These are phyloP conservation scores for Komagataella pastoris DNA, from an alignment of 805 yeast genomes.

Conservation along the genomic window DNA sequence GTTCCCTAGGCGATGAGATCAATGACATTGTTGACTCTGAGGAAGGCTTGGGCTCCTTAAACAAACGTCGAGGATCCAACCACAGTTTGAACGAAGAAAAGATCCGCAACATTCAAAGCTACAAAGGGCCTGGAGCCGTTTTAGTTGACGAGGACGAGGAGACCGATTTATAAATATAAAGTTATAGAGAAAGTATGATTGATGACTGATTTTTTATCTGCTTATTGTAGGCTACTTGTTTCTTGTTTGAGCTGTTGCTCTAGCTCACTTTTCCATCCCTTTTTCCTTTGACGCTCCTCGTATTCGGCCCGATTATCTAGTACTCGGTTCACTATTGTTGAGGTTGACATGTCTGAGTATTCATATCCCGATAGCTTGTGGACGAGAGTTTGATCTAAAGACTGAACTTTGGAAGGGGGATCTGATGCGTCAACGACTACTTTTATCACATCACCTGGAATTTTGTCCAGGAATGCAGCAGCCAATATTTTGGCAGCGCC, in stretches of 20 bases:
- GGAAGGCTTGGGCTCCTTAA: slow-evolving; percentile 33
- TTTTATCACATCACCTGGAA: slow-evolving; percentile 22
- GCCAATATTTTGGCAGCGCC: slow-evolving; percentile 51
- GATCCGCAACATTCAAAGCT: slow-evolving; percentile 11
- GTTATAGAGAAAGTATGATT: not conserved
- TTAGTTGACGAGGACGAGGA: not conserved
- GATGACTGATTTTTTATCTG: not conserved
- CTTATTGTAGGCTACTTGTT: slow-evolving; percentile 5
- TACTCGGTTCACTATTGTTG: slow-evolving; percentile 66
- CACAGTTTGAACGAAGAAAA: slow-evolving; percentile 27
- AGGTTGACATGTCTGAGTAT: slow-evolving; percentile 53
- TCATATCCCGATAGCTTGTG: slow-evolving; percentile 36
- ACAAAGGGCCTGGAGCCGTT: slow-evolving; percentile 7
- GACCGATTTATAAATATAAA: not conserved
- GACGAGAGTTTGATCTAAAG: slow-evolving; percentile 17
- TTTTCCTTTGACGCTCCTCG: slow-evolving; percentile 76
- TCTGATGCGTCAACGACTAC: slow-evolving; percentile 51
- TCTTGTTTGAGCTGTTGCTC: slow-evolving; percentile 21
- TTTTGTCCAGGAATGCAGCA: slow-evolving; percentile 20
- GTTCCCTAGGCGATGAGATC: slow-evolving; percentile 65
- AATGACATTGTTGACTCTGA: slow-evolving; percentile 48
- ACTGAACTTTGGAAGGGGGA: slow-evolving; percentile 17
- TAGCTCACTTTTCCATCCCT: slow-evolving; percentile 65
- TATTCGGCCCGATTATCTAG: slow-evolving; percentile 52
- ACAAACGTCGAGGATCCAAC: slow-evolving; percentile 40